Evolutionary conservation across 352 stramenopile genomes (phyloP), one percentile per base, ranked within the genome.

Genomic region (Peronospora destructor): DNA sequence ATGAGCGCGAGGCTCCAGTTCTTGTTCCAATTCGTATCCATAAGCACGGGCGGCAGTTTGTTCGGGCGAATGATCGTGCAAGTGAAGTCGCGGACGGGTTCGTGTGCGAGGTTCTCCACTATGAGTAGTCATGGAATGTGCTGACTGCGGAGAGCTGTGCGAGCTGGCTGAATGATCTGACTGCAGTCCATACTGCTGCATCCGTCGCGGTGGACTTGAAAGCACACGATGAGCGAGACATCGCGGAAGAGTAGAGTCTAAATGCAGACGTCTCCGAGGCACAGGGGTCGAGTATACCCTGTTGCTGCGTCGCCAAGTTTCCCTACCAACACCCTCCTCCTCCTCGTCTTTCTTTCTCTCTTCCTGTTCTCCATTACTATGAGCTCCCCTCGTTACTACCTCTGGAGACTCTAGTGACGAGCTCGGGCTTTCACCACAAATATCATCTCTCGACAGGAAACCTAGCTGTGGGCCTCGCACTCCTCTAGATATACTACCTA

Each of bases 391-490:
- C 1, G 38, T 55, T 17, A 43, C 52, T n/a, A 45, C 10, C 9
- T 52, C 33, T 13, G 48, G 43, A 35, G 57, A 64, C 8, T 13
- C 59, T 16, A 56, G 32, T 1, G 62, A 60, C 11, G 76, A 83
- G 9, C 48, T 55, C 0, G 71, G 76, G 29, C 76, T 87, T 61
- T 85, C 76, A 13, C 59, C 59, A 36, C 73, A 84, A 32, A 81
- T 71, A 34, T 82, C 70, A 30, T 83, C 72, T 2, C 56, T 61
- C 21, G 48, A 32, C 28, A 47, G 11, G 2, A 41, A 36, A 4
- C 29, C 33, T 8, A 33, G 21, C n/a, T 34, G 46, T 33, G 36
- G 30, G 10, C 28, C 52, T 2, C 19, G 56, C 12, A 23, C 10
- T 19, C 39, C 33, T 49, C 54, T 59, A 33, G 38, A 49, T 4